Base-by-base conservation (phyloP, 306 rosid genomes). In the Styphnolobium japonicum region DNA sequence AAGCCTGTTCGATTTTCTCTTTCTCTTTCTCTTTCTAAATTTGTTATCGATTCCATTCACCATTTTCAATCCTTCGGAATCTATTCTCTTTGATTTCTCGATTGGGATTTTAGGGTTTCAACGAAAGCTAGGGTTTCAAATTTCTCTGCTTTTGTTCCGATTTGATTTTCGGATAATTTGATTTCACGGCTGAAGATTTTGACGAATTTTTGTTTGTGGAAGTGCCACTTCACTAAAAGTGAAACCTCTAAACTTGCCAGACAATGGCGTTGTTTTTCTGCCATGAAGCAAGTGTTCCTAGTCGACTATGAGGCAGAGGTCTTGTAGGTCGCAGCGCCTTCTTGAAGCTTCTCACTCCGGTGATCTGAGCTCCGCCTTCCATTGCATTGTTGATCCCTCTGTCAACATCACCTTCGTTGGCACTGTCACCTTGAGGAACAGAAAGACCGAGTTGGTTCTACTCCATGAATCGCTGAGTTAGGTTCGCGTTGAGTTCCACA, bases 351-450 rank as follows among this genome's bases (percentile, higher is more conserved):
- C 93, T 10, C 88, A 78, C 80, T 76, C 92, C 39, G 92, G 97
- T 33, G 97, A 94, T 85, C 97, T 92, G 81, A 85, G 85, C 37
- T 82, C 89, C 76, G 91, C 88, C 3, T 1, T 73, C 33, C 88
- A 87, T 46, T 90, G 87, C 86, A 83, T 90, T 65, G 75, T 85
- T 64, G 92, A 94, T 88, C 95, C 97, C 46, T 88, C 78, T 36
- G 89, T 92, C 27, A 95, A 94, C 82, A 94, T 94, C 51, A 94
- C 91, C 94, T 91, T 89, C 82, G 77, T 88, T 14, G 98, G 93
- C 61, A 92, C 93, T 4, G 91, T 94, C 31, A 78, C 65, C 46
- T 58, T 94, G 58, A 86, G 83, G 78, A 83, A 81, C 21, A 77
- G 89, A 72, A 87, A 64, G 79, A 66, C 95, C 0, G 92, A 94